These are phyloP conservation scores for Pseudogymnoascus destructans DNA, from an alignment of 2,329 filamentous ascomycete species.

Conservation along the genomic window DNA sequence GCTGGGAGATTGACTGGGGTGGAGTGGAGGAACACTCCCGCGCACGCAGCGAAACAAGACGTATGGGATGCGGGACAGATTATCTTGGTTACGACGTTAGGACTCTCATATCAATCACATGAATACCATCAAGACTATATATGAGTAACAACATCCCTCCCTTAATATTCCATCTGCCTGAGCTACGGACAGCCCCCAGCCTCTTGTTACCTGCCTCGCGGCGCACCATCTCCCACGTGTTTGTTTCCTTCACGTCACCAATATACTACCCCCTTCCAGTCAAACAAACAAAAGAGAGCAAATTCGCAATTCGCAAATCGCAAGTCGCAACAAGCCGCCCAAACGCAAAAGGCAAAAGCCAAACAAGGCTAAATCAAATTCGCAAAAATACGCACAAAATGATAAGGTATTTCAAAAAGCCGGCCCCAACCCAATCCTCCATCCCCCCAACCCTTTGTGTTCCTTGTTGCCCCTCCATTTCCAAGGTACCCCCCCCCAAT, in stretches of 20 bases:
- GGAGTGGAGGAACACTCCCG: background rate
- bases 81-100: background rate
- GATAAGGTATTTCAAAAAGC: background rate
- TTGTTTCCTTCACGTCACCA: background rate
- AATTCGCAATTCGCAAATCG: background rate
- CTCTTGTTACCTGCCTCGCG: background rate
- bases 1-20: background rate
- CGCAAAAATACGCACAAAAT: background rate
- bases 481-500: background rate
- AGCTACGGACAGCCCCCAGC: background rate
- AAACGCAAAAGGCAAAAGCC: background rate
- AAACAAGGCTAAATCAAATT: background rate
- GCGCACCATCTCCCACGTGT: background rate
- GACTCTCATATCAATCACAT: background rate
- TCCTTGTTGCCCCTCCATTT: background rate
- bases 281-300: background rate
- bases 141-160: background rate
- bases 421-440: background rate
- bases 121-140: background rate
- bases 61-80: background rate
- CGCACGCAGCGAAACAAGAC: background rate
- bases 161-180: background rate
- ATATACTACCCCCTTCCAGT: background rate
- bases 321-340: background rate
- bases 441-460: background rate